phyloP scores from a whole-genome alignment of 306 rosid genomes.

The Cicer chorassanicum region DNA sequence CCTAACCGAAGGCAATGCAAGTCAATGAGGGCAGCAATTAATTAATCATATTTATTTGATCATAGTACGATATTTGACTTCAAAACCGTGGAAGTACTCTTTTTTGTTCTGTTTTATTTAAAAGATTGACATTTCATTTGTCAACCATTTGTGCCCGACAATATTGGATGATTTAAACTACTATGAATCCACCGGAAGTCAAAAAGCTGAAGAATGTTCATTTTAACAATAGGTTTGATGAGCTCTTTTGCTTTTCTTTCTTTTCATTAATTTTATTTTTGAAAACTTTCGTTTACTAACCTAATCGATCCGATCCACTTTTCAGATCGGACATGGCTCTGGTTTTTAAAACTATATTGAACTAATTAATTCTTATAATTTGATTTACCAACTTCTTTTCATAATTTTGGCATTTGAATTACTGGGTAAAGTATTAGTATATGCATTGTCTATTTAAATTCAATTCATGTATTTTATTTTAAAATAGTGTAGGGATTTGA shows the following conservation, averaged over 20 bases:
- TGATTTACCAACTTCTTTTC: not conserved
- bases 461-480: not conserved
- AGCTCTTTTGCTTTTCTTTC: not conserved
- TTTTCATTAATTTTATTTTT: slow-evolving; percentile 10
- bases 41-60: slow-evolving; percentile 24
- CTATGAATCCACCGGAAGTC: slow-evolving; percentile 4
- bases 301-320: too few relatives aligned
- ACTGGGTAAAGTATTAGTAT: slow-evolving; percentile 6
- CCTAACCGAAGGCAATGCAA: slow-evolving; percentile 37
- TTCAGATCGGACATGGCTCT: too few relatives aligned
- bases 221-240: slow-evolving; percentile 34
- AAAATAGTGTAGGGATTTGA: too few relatives aligned
- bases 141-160: slow-evolving; percentile 36
- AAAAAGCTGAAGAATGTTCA: slow-evolving; percentile 20
- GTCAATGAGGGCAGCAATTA: slow-evolving; percentile 33
- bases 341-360: not conserved
- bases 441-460: slow-evolving; percentile 14
- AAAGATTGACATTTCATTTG: slow-evolving; percentile 45
- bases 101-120: not conserved
- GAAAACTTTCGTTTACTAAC: too few relatives aligned
- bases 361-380: not conserved
- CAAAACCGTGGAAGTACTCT: not conserved
- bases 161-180: slow-evolving; percentile 31
- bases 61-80: slow-evolving; percentile 39
- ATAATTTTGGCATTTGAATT: slow-evolving; percentile 25